Evolutionary conservation across 2,329 filamentous ascomycete species (phyloP), one percentile per base, ranked within the genome.

Genomic region (Passalora sequoiae): DNA sequence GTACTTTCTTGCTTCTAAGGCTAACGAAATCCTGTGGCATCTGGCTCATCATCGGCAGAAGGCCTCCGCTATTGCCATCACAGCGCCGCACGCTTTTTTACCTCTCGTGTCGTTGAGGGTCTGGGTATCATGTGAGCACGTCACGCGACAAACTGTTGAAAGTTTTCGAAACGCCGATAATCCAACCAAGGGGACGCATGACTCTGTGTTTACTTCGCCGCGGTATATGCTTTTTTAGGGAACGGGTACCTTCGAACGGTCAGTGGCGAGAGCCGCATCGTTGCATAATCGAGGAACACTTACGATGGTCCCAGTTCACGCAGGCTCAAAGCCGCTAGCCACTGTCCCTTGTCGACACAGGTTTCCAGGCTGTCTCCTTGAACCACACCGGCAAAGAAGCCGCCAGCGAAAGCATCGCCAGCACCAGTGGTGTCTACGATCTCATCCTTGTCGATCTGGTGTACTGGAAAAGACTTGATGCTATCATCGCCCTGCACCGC

Each of bases 401-500:
- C 92, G 63, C 89, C 92, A 46, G 92, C 91, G 62, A 98, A 98
- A 40, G 92, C 91, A 66, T 98, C 92, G 66, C 78, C 92, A 50
- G 92, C 92, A 65, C 92, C 92, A 65, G 91, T 97, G 68, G 91
- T 97, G 72, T 98, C 92, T 69, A 85, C 85, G 70, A 98, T 97
- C 71, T 86, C 74, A 38, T 79, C 76, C 66, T 78, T 73, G 55
- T 79, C 74, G 60, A 98, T 91, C 58, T 80, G 75, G 66, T 86
- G 87, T 39, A 98, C 89, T 15, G 83, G 77, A 73, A 82, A 92
- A 66, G 86, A 78, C 71, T 83, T 81, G 60, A 92, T 73, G 49
- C 80, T 76, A 29, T 58, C 51, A 49, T 75, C 71, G 40, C 74
- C 71, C 56, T 83, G 73, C 51, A 76, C 67, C 17, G 88, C 91